Conservation (phyloP, 2,329 filamentous ascomycete genomes). For the Acrocalymma vagum region DNA sequence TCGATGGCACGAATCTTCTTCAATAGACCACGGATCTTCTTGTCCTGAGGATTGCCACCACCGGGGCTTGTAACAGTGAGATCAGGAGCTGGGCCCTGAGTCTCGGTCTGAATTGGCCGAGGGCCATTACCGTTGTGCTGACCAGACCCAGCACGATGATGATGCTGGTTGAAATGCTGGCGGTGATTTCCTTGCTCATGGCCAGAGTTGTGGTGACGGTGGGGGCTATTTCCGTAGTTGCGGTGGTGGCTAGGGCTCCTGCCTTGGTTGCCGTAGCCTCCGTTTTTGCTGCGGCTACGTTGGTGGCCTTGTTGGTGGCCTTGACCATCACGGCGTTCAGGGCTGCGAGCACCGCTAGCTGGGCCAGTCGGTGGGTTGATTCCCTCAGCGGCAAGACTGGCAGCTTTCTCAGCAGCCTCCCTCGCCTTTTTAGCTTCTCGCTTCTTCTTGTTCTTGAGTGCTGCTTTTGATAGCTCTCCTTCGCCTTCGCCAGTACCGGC, state of each 20-base stretch:
- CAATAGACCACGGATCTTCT: constrained; percentile 91
- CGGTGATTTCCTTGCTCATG: constrained; percentile 35
- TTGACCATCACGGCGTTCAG: constrained; percentile 68
- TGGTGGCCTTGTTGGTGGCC: constrained; percentile 64
- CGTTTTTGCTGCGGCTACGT: constrained; percentile 57
- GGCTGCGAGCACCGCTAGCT: constrained; percentile 61
- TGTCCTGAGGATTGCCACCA: constrained; percentile 77
- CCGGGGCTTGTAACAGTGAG: constrained; percentile 64
- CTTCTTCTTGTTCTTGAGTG: constrained; percentile 99
- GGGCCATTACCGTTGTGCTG: constrained; percentile 24
- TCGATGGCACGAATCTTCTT: constrained; percentile 99
- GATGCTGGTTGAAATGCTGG: constrained; percentile 32
- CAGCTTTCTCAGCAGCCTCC: constrained; percentile 69
- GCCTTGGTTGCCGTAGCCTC: constrained; percentile 32
- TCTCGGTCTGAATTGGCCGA: constrained; percentile 40
- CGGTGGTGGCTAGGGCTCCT: constrained; percentile 43
- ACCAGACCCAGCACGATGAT: constrained; percentile 29
- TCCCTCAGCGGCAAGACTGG: constrained; percentile 40
- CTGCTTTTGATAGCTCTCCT: constrained; percentile 81
- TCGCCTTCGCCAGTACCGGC: constrained; percentile 72
- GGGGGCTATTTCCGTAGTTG: constrained; percentile 40
- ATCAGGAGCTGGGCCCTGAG: constrained; percentile 51
- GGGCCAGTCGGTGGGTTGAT: constrained; percentile 35
- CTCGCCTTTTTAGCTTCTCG: constrained; percentile 90
- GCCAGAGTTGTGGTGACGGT: constrained; percentile 36